Evolutionary conservation across 2,329 filamentous ascomycete genomes (phyloP).

Genomic region (Scedosporium dehoogii): DNA sequence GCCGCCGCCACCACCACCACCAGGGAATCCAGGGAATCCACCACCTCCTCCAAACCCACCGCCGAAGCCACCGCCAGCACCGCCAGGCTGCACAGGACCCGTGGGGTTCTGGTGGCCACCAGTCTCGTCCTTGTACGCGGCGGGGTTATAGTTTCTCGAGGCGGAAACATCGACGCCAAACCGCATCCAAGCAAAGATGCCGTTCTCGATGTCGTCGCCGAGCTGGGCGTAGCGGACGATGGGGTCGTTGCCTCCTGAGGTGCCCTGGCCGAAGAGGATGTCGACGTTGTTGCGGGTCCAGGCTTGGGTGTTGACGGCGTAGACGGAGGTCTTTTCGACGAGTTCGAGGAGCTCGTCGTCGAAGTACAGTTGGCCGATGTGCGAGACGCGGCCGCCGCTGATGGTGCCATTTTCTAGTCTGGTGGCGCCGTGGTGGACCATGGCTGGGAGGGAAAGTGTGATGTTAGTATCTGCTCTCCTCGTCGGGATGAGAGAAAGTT

Average conservation of each 20-base stretch:
- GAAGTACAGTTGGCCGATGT: conserved; percentile 57
- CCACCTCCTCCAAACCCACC: background rate
- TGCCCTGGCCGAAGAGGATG: conserved; percentile 35
- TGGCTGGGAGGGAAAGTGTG: conserved; percentile 11
- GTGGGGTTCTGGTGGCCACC: conserved; percentile 4
- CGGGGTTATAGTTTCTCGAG: conserved; percentile 5
- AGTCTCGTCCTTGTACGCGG: conserved; percentile 7
- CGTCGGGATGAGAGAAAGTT: conserved; percentile 12
- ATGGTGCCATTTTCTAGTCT: conserved; percentile 23
- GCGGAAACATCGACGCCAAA: conserved; percentile 35
- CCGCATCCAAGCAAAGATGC: conserved; percentile 45
- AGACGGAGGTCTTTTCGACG: conserved; percentile 39
- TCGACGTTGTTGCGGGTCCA: conserved; percentile 45
- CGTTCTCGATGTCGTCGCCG: conserved; percentile 40
- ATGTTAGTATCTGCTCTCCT: conserved; percentile 22
- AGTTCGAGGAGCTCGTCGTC: conserved; percentile 44
- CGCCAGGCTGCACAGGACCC: conserved; percentile 3
- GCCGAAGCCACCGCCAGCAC: background rate
- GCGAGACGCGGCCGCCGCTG: conserved; percentile 32
- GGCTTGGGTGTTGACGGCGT: conserved; percentile 32
- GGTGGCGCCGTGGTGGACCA: conserved; percentile 27
- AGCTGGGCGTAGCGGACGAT: conserved; percentile 48
- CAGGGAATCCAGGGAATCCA: conserved; percentile 2
- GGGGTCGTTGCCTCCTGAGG: conserved; percentile 41
- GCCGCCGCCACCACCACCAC: background rate